Percentiles rank a stretch among this genome's conserved stretches.
Conservation (phyloP, 495 filamentous ascomycete species). For the Trichocladium uniseriatum region DNA sequence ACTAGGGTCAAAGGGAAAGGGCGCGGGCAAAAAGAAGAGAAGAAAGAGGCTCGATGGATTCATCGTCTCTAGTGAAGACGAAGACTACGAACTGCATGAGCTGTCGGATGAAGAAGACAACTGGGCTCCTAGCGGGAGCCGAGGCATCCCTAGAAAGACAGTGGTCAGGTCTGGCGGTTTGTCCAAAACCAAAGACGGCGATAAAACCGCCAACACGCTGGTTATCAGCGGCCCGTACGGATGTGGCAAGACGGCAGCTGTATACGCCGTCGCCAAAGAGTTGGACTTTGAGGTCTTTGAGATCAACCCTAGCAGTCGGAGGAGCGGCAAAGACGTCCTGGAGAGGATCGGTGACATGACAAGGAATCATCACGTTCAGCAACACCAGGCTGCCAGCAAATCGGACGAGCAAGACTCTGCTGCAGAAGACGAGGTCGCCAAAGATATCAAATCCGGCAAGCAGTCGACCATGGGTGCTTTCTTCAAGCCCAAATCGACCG, state of each 20-base stretch:
- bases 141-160: constrained; percentile 45
- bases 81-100: constrained; percentile 64
- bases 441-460: constrained; percentile 55
- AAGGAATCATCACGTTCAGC: constrained; percentile 74
- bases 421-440: constrained; percentile 36
- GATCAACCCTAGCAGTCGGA: constrained; percentile 71
- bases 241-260: constrained; percentile 86
- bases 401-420: constrained; percentile 14
- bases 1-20: constrained; percentile 29
- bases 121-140: constrained; percentile 32
- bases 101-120: constrained; percentile 56
- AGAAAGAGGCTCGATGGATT: constrained; percentile 76
- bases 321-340: constrained; percentile 81
- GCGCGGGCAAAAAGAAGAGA: constrained; percentile 52
- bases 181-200: constrained; percentile 35
- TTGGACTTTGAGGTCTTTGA: constrained; percentile 93
- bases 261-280: constrained; percentile 93
- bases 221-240: constrained; percentile 84
- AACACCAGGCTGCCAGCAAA: constrained; percentile 22
- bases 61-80: constrained; percentile 76
- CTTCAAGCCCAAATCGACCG: constrained; percentile 48
- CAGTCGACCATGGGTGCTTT: constrained; percentile 75
- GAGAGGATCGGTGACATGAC: constrained; percentile 96
- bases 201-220: constrained; percentile 49
- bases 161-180: constrained; percentile 51